phyloP scores from a whole-genome alignment of 148 eudicot species.

The Arbutus unedo region DNA sequence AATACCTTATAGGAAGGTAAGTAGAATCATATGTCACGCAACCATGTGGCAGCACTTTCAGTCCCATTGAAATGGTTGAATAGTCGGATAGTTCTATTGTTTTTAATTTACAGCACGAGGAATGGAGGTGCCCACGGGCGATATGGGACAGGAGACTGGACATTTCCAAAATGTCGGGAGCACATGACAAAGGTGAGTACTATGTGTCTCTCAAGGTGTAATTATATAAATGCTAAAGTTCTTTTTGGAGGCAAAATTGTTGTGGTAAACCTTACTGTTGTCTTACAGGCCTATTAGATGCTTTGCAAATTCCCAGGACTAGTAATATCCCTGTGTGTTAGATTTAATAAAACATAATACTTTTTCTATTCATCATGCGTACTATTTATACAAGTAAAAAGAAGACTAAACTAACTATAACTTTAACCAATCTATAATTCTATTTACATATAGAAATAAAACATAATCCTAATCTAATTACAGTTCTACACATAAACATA shows the following conservation, averaged over 20 bases:
- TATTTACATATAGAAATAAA: no score
- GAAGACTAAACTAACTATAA: no score
- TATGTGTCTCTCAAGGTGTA: constrained; percentile 9
- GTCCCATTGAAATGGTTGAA: constrained; percentile 10
- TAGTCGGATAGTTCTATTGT: constrained; percentile 3
- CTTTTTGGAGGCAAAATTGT: neutral
- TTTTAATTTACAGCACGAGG: constrained; percentile 53
- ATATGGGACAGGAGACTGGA: constrained; percentile 90
- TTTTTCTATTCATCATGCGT: no score
- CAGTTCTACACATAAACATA: no score
- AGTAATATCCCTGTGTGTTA: neutral
- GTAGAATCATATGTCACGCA: constrained; percentile 18
- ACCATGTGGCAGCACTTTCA: neutral
- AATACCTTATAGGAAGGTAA: constrained; percentile 95
- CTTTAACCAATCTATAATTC: no score
- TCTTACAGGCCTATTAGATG: neutral
- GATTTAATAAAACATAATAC: no score
- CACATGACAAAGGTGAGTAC: constrained; percentile 72
- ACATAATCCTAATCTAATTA: no score
- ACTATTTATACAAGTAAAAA: no score
- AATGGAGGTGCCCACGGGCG: constrained; percentile 99
- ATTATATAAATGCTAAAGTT: neutral
- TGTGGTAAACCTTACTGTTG: neutral
- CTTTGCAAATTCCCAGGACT: neutral
- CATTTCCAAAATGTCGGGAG: constrained; percentile 87